phyloP scores from a whole-genome alignment of 495 filamentous ascomycete genomes.

The Talaromyces thailandensis region DNA sequence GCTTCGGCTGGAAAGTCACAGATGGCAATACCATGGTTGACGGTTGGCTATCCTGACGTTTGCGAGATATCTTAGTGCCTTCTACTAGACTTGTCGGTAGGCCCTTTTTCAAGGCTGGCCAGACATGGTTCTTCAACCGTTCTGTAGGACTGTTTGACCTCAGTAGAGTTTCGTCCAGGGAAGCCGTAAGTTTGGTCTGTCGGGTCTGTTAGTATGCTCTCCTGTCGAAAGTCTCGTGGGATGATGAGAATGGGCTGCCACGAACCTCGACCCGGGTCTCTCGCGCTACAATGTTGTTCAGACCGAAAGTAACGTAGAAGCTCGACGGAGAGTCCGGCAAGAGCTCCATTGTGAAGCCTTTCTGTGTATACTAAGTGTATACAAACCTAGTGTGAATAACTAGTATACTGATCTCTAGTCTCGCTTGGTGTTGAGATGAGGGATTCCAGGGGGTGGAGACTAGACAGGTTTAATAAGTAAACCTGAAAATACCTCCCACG shows the following conservation, averaged over 20 bases:
- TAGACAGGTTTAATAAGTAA: background rate
- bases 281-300: conserved; percentile 22
- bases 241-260: conserved; percentile 10
- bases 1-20: background rate
- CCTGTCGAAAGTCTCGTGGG: conserved; percentile 15
- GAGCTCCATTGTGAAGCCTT: background rate
- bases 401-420: background rate
- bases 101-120: conserved; percentile 5
- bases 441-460: background rate
- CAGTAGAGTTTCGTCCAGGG: background rate
- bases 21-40: background rate
- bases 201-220: background rate
- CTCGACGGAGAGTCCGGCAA: background rate
- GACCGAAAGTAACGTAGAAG: conserved; percentile 9
- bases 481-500: background rate
- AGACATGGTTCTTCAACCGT: conserved; percentile 5
- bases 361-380: background rate
- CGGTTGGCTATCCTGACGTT: background rate
- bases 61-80: background rate
- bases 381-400: background rate
- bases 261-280: conserved; percentile 12
- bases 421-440: background rate
- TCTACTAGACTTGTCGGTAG: background rate
- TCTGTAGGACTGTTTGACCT: background rate
- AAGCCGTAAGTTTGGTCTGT: background rate